Base-by-base conservation (phyloP, 768 basidiomycete genomes). In the Mycena leptocephala region DNA sequence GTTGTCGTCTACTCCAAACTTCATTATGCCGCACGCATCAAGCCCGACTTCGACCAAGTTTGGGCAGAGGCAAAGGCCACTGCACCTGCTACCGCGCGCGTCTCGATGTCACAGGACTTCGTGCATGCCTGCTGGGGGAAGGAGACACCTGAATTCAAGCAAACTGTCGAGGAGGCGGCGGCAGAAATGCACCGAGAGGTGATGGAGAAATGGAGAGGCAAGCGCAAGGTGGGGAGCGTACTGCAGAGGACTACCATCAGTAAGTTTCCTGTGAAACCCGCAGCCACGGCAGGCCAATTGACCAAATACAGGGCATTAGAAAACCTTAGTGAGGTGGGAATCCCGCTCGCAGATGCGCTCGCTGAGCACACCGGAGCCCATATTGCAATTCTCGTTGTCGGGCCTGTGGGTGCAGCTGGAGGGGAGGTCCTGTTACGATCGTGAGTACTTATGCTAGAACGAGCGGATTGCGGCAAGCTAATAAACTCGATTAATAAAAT, bases 341-440 rank as follows among this genome's bases (percentile, higher is more conserved):
- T 70, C 10, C 68, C 68, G 4, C 41, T 70, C 2, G 68, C 68
- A 2, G 68, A 70, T 13, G 68, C 68, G 3, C 30, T 70, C 6
- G 28, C 56, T 0, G 68, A 70, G 35, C 55, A 35, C 2, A 2
- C 46, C 18, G 68, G 68, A 3, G 37, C 55, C 28, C 56, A 58
- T 24, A 11, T 70, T 8, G 30, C 55, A 3, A 70, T 70, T 16
- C 68, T 70, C 1, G 68, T n/a, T 51, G 56, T 70, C 0, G 68
- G 68, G 2, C 68, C 68, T 7, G 68, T 70, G 0, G 68, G 56
- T 4, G 10, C 5, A 5, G 53, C 59, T 22, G 11, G 35, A 22
- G 68, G 68, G 26, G 41, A 70, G 24, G 68, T 70, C 0, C 39
- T 53, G 6, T 56, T 70, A 2, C 68, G 56, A n/a, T 41, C 55